Conservation (phyloP, 1,284 basidiomycete genomes). For the Sanguinoderma infundibulare region DNA sequence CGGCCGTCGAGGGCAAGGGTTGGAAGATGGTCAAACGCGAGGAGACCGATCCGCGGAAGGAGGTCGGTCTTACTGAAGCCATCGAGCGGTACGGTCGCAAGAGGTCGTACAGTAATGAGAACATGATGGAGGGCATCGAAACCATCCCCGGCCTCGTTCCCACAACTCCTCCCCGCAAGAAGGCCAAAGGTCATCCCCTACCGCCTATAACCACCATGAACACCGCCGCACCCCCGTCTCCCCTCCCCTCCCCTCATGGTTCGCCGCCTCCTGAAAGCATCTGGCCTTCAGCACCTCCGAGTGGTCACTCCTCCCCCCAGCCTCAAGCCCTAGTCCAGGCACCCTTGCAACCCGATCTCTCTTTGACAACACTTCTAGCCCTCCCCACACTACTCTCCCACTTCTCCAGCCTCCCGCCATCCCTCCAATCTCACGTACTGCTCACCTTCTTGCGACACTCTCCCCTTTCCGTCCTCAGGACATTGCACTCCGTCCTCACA, state of each 20-base stretch:
- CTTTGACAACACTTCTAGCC: slow-evolving; percentile 78
- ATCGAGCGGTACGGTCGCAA: slow-evolving; percentile 83
- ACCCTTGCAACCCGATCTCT: slow-evolving; percentile 78
- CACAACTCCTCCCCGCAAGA: slow-evolving; percentile 74
- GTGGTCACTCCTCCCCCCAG: slow-evolving; percentile 70
- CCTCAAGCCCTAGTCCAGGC: slow-evolving; percentile 59
- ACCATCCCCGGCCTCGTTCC: slow-evolving; percentile 50
- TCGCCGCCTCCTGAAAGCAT: slow-evolving; percentile 75
- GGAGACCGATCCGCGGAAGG: slow-evolving; percentile 53
- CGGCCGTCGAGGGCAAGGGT: slow-evolving; percentile 64
- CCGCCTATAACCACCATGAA: slow-evolving; percentile 64
- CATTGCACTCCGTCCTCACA: slow-evolving; percentile 80
- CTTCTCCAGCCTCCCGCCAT: slow-evolving; percentile 71
- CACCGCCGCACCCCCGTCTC: slow-evolving; percentile 78
- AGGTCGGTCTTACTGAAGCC: slow-evolving; percentile 73
- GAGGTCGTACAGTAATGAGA: slow-evolving; percentile 68
- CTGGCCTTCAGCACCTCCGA: slow-evolving; percentile 79
- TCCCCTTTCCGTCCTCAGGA: slow-evolving; percentile 81
- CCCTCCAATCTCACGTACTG: slow-evolving; percentile 84
- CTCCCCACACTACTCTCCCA: slow-evolving; percentile 78
- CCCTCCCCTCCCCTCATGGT: slow-evolving; percentile 80
- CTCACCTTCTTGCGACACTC: slow-evolving; percentile 85
- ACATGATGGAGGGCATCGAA: slow-evolving; percentile 81
- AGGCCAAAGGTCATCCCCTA: slow-evolving; percentile 62
- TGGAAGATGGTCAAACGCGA: slow-evolving; percentile 77